Evolutionary conservation across 2,329 filamentous ascomycete species (phyloP), one percentile per base, ranked within the genome.

Genomic region (Stemphylium beticola): DNA sequence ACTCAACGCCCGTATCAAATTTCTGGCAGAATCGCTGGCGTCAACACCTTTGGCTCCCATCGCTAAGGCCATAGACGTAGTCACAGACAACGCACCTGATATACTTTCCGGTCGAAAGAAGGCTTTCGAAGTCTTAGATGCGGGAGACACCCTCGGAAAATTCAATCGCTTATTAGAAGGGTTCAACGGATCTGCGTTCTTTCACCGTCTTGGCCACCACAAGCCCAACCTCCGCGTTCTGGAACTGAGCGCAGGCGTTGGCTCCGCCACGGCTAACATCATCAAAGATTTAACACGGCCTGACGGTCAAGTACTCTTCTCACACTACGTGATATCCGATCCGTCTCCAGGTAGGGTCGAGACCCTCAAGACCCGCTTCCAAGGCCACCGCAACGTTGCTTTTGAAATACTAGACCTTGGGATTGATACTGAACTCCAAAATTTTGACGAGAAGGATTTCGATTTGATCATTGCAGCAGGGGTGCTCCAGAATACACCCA

Each of bases 381-480:
- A 31, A 3, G 12, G 18, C 15, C 1, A 29, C 4, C n/a, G 24
- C 10, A 48, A 39, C 33, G 42, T 54, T 26, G 48, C 18, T 1
- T 60, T 47, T 40, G 32, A 15, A 4, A 24, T 34, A 4, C 39
- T 67, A 0, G 57, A 67, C 40, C 55, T 65, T 10, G 17, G 12
- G 1, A 18, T 44, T 14, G 43, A 62, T n/a, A 41, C 47, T 2
- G 11, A 14, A 0, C 51, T 57, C 1, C 62, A 67, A 36, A 56
- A 56, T 0, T 67, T 59, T 33, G 40, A 53, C 4, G 55, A 43
- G 14, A 10, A 22, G 2, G n/a, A 49, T 2, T 65, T 46, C 20
- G 64, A 67, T 49, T 40, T 67, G 2, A 56, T 67, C 32, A 29
- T 67, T 6, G 60, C 61, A 0, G 36, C 45, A 1, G 57, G 57